phyloP scores from a whole-genome alignment of 2,329 filamentous ascomycete species.

The Talaromyces sp. region DNA sequence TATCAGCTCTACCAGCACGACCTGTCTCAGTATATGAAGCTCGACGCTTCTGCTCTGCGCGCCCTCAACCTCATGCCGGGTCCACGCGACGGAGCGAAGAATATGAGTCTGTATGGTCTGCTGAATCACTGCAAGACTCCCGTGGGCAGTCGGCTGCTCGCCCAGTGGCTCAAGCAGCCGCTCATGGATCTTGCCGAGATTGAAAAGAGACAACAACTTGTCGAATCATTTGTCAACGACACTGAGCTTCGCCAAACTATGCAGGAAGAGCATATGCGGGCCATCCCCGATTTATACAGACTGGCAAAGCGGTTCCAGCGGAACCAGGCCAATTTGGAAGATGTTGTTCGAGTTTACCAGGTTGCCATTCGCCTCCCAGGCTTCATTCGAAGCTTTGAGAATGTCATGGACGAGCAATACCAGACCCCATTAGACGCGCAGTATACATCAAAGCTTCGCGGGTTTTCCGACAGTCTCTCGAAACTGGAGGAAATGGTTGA shows the following conservation, averaged over 20 bases:
- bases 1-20: constrained; percentile 98
- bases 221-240: constrained; percentile 90
- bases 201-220: constrained; percentile 83
- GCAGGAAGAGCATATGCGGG: constrained; percentile 91
- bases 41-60: constrained; percentile 89
- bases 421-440: constrained; percentile 78
- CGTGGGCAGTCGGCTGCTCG: constrained; percentile 79
- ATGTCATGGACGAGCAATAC: constrained; percentile 92
- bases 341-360: constrained; percentile 93
- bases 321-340: constrained; percentile 84
- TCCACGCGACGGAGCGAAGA: constrained; percentile 89
- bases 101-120: constrained; percentile 91
- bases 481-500: constrained; percentile 98
- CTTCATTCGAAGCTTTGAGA: constrained; percentile 83
- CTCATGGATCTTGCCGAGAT: constrained; percentile 89
- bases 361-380: constrained; percentile 87
- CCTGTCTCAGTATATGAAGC: constrained; percentile 94
- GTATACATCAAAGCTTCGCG: constrained; percentile 78
- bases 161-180: constrained; percentile 97
- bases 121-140: constrained; percentile 98
- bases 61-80: constrained; percentile 97
- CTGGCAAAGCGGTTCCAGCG: constrained; percentile 93
- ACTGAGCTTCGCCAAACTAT: constrained; percentile 92
- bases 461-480: constrained; percentile 70
- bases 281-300: constrained; percentile 90